phyloP scores from a whole-genome alignment of 257 asterid species.

The Gentiana straminea region DNA sequence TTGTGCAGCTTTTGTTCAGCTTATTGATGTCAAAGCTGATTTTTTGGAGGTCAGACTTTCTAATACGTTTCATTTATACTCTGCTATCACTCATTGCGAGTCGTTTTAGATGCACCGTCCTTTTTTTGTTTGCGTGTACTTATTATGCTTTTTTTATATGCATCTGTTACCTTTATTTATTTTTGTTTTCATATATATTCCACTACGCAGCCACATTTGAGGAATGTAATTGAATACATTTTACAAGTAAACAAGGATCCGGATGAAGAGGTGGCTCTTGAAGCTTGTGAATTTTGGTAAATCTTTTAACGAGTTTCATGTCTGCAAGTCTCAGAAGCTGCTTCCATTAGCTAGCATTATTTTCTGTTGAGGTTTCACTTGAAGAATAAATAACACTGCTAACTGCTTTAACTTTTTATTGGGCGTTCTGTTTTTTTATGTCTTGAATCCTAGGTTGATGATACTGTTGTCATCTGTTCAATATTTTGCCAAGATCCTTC shows the following conservation, averaged over 20 bases:
- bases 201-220: constrained; percentile 74
- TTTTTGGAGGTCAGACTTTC: constrained; percentile 51
- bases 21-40: constrained; percentile 73
- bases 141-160: too few species aligned
- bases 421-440: background rate
- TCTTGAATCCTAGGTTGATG: background rate
- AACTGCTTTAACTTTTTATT: background rate
- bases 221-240: constrained; percentile 80
- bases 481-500: too few species aligned
- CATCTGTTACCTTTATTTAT: constrained; percentile 5
- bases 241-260: constrained; percentile 83
- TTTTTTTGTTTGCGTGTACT: background rate
- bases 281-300: constrained; percentile 99
- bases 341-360: too few species aligned
- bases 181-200: constrained; percentile 6
- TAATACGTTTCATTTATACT: background rate
- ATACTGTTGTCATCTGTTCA: too few species aligned
- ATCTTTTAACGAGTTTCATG: background rate
- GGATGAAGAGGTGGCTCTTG: constrained; percentile 94
- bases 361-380: too few species aligned
- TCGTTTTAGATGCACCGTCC: background rate
- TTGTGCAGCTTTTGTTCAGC: constrained; percentile 93
- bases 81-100: too few species aligned
- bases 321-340: background rate
- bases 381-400: too few species aligned